Base-by-base conservation (phyloP, 148 eudicot genomes). In the Drosera capensis region DNA sequence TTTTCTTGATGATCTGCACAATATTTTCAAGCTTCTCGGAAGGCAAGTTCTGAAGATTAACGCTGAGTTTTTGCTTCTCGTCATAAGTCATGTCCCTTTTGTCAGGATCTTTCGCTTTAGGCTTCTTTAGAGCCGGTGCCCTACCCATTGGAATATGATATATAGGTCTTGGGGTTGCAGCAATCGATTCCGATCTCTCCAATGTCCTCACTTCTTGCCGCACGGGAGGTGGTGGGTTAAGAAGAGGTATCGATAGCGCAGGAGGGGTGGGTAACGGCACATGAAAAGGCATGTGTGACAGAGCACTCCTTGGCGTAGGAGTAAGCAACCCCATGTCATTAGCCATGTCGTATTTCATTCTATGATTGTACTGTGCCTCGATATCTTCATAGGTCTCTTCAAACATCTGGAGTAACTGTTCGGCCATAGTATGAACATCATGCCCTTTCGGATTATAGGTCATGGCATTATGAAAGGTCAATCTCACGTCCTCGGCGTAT, bases 381-480 rank as follows among this genome's bases (percentile, higher is more conserved):
- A 28, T 31, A 20, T 52, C 58, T 23, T 49, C 11, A 24, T 43
- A 68, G 59, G 47, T 23, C 3, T 36, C 49, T 8, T 67, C 67
- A 43, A 67, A 67, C 5, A 20, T 21, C 2, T 18, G 9, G 3
- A 43, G 51, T 41, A 42, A 20, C 18, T 6, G 4, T 24, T 66
- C 59, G 0, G 72, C 72, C 58, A 57, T 48, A 0, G 11, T 34
- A 23, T 62, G 52, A 2, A 52, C 67, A 21, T 51, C 63, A 7
- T 57, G 50, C 3, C 72, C 72, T 15, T 46, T 31, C 0, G 49
- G 64, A 26, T 68, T 68, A 44, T 68, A 68, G 7, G 29, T 54
- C 72, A 68, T 47, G 5, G 72, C 72, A 48, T 69, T 68, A 2
- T 22, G 38, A 20, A 68, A 68, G 0, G 64, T 63, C 38, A 63